A percentile compares a stretch with the other conserved stretches of the same genome.
Evolutionary conservation across 441 rosid genomes (phyloP).

Genomic region (Isatis lusitanica): DNA sequence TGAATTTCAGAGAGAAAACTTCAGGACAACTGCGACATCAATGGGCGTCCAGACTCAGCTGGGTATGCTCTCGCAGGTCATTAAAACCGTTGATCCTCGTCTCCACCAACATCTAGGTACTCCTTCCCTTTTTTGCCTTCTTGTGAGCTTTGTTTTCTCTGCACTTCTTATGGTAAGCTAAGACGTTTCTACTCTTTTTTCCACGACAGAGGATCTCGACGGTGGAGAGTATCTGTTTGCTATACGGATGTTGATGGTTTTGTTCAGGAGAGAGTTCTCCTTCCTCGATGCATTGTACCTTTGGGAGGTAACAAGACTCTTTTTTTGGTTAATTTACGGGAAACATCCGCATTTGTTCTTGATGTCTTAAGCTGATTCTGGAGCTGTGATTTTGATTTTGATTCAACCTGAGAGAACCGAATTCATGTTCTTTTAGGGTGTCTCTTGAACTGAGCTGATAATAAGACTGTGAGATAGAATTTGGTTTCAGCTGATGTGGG

Average conservation of each 20-base stretch:
- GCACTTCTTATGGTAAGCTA: not conserved
- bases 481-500: conserved; percentile 89
- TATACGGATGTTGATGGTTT: conserved; percentile 95
- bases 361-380: not conserved
- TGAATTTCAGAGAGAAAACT: conserved; percentile 79
- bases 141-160: not conserved
- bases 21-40: conserved; percentile 62
- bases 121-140: conserved; percentile 2
- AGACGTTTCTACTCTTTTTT: not conserved
- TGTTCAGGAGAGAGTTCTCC: conserved; percentile 91
- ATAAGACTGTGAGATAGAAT: conserved; percentile 33
- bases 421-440: not conserved
- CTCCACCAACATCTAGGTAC: conserved; percentile 95
- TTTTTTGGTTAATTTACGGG: not conserved
- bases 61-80: conserved; percentile 71
- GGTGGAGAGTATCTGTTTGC: conserved; percentile 96
- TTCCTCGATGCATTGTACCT: conserved; percentile 83
- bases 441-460: conserved; percentile 21
- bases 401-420: not conserved
- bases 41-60: conserved; percentile 95
- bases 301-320: conserved; percentile 76
- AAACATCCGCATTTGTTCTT: not conserved
- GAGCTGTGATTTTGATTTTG: not conserved
- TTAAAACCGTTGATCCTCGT: conserved; percentile 81
- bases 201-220: conserved; percentile 76